phyloP scores from a whole-genome alignment of 1,284 basidiomycete genomes.

The Moniliella sp. region DNA sequence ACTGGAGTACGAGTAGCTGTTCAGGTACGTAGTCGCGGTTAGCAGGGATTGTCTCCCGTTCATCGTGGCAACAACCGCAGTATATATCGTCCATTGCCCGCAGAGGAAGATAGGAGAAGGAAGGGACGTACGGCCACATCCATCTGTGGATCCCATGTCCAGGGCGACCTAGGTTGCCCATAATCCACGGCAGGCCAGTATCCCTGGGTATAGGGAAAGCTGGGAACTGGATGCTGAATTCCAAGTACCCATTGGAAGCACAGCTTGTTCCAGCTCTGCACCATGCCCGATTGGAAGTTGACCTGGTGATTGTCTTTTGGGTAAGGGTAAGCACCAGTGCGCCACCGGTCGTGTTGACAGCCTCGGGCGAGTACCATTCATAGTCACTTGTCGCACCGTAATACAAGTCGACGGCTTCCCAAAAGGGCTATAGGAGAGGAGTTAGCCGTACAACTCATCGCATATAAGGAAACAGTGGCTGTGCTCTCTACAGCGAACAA shows the following conservation, averaged over 20 bases:
- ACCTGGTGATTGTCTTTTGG: conserved; percentile 17
- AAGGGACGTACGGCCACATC: too few relatives aligned
- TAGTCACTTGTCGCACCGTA: conserved; percentile 26
- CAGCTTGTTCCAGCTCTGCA: conserved; percentile 33
- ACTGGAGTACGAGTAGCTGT: conserved; percentile 34
- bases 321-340: conserved; percentile 17
- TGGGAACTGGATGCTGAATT: conserved; percentile 20
- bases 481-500: conserved; percentile 7
- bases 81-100: too few relatives aligned
- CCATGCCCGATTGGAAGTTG: conserved; percentile 30
- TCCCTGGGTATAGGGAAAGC: conserved; percentile 27
- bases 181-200: too few relatives aligned
- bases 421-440: too few relatives aligned
- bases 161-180: too few relatives aligned
- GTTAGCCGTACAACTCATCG: too few relatives aligned
- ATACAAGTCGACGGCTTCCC: conserved; percentile 30
- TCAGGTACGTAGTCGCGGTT: conserved; percentile 33
- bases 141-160: too few relatives aligned
- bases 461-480: too few relatives aligned
- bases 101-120: too few relatives aligned
- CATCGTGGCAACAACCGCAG: too few relatives aligned
- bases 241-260: conserved; percentile 32
- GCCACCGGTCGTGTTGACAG: conserved; percentile 19
- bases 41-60: conserved; percentile 28
- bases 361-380: conserved; percentile 35